Conservation (phyloP, 2,329 filamentous ascomycete genomes). For the Penicillium frequentans region DNA sequence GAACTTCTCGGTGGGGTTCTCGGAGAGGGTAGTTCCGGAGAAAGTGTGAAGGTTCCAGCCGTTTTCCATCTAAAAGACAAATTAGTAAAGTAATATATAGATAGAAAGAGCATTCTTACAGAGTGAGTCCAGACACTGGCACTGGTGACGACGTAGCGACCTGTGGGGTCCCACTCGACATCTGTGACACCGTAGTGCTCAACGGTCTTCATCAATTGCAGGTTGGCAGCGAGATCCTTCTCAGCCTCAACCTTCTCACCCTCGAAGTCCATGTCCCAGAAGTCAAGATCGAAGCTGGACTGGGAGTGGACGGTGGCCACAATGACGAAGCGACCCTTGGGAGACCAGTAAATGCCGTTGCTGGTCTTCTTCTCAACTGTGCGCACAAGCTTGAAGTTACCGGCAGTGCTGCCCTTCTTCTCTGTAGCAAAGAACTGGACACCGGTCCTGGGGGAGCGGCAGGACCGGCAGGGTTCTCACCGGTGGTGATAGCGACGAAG, state of each 20-base stretch:
- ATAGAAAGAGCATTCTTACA: slow-evolving; percentile 57
- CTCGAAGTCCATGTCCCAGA: slow-evolving; percentile 97
- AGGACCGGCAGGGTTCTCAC: slow-evolving; percentile 74
- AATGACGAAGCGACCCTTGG: slow-evolving; percentile 90
- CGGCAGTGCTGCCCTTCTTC: slow-evolving; percentile 80
- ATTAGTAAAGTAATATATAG: slow-evolving; percentile 22
- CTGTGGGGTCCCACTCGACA: slow-evolving; percentile 96
- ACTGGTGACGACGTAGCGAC: slow-evolving; percentile 89
- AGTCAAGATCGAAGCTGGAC: slow-evolving; percentile 93
- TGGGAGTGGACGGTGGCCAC: slow-evolving; percentile 90
- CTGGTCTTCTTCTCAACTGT: slow-evolving; percentile 99
- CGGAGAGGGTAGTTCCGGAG: slow-evolving; percentile 81
- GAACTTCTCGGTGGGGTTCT: slow-evolving; percentile 94
- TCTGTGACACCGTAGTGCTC: slow-evolving; percentile 99
- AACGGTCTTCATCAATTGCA: slow-evolving; percentile 88
- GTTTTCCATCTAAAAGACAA: slow-evolving; percentile 79
- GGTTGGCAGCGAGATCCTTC: slow-evolving; percentile 90
- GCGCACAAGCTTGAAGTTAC: slow-evolving; percentile 94
- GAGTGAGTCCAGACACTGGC: slow-evolving; percentile 94
- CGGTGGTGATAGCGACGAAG: slow-evolving; percentile 94
- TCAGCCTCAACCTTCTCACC: slow-evolving; percentile 91
- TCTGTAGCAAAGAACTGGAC: slow-evolving; percentile 97
- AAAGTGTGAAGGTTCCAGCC: slow-evolving; percentile 99
- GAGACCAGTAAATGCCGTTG: slow-evolving; percentile 99
- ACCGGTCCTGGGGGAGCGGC: slow-evolving; percentile 91